phyloP scores from a whole-genome alignment of 2,329 filamentous ascomycete genomes.

The Rachicladosporium sp. region DNA sequence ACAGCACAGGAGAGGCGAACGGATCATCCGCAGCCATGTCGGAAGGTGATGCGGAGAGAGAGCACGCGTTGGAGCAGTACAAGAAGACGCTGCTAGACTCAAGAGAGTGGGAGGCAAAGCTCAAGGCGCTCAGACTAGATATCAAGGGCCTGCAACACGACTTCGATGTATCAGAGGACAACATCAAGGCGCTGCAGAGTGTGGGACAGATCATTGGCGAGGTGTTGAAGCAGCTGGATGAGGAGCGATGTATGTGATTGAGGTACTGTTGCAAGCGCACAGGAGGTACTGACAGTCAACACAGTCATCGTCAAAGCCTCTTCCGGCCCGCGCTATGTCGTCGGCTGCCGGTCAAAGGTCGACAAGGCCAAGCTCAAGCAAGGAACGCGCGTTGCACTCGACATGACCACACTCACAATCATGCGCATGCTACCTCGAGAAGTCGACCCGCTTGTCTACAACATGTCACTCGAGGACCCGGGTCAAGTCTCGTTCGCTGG shows the following conservation, averaged over 20 bases:
- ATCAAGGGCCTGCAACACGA: slow-evolving; percentile 93
- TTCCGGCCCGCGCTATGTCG: slow-evolving; percentile 91
- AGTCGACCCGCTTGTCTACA: slow-evolving; percentile 97
- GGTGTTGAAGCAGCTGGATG: slow-evolving; percentile 95
- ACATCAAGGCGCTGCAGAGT: slow-evolving; percentile 98
- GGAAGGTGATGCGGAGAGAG: slow-evolving; percentile 28
- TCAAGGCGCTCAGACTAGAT: slow-evolving; percentile 84
- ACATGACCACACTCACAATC: slow-evolving; percentile 99
- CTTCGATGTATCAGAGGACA: slow-evolving; percentile 94
- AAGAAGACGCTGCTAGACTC: slow-evolving; percentile 62
- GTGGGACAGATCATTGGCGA: slow-evolving; percentile 99
- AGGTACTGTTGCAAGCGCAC: not conserved
- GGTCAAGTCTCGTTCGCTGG: slow-evolving; percentile 96
- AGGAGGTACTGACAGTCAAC: slow-evolving; percentile 5
- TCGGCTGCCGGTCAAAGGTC: slow-evolving; percentile 95
- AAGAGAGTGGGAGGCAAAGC: slow-evolving; percentile 95
- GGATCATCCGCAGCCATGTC: too few species aligned
- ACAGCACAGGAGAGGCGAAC: too few species aligned
- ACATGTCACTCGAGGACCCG: slow-evolving; percentile 98
- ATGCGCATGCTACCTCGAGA: slow-evolving; percentile 99
- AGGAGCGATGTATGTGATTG: slow-evolving; percentile 75
- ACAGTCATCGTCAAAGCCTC: slow-evolving; percentile 97
- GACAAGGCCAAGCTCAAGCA: slow-evolving; percentile 97
- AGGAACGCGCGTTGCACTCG: slow-evolving; percentile 89
- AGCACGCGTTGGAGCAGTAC: slow-evolving; percentile 40